Conservation (phyloP, 1,284 basidiomycete species). For the Flammula alnicola region DNA sequence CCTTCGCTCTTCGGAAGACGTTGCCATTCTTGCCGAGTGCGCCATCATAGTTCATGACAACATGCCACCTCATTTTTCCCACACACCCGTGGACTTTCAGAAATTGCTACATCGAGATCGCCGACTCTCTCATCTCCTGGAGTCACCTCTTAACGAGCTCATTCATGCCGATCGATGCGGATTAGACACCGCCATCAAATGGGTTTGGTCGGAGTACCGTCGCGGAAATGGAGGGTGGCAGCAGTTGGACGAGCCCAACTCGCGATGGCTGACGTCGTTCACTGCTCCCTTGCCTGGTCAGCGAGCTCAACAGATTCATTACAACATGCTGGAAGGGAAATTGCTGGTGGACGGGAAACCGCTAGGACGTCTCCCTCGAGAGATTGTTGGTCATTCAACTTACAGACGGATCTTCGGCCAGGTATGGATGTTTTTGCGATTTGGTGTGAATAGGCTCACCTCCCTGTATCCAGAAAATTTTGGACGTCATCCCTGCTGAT, state of each 20-base stretch:
- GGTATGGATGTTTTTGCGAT: slow-evolving; percentile 17
- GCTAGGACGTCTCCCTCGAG: slow-evolving; percentile 40
- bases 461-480: slow-evolving; percentile 31
- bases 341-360: slow-evolving; percentile 47
- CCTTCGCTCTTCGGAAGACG: slow-evolving; percentile 29
- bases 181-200: slow-evolving; percentile 39
- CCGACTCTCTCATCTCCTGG: slow-evolving; percentile 34
- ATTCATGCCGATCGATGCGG: slow-evolving; percentile 24
- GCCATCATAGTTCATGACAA: slow-evolving; percentile 39
- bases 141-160: slow-evolving; percentile 19
- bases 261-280: slow-evolving; percentile 41
- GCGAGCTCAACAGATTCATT: slow-evolving; percentile 33
- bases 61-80: slow-evolving; percentile 8
- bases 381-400: slow-evolving; percentile 35
- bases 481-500: slow-evolving; percentile 40
- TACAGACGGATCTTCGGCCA: slow-evolving; percentile 37
- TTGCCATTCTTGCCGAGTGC: slow-evolving; percentile 38
- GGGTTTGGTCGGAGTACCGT: slow-evolving; percentile 42
- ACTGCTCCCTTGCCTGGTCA: slow-evolving; percentile 11
- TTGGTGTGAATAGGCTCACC: background rate
- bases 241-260: slow-evolving; percentile 26
- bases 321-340: slow-evolving; percentile 45
- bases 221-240: slow-evolving; percentile 36
- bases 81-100: slow-evolving; percentile 19
- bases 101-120: slow-evolving; percentile 28